Evolutionary conservation across 805 yeast genomes (phyloP), one percentile per base, ranked within the genome.

Genomic region (Nakazawaea siamensis): DNA sequence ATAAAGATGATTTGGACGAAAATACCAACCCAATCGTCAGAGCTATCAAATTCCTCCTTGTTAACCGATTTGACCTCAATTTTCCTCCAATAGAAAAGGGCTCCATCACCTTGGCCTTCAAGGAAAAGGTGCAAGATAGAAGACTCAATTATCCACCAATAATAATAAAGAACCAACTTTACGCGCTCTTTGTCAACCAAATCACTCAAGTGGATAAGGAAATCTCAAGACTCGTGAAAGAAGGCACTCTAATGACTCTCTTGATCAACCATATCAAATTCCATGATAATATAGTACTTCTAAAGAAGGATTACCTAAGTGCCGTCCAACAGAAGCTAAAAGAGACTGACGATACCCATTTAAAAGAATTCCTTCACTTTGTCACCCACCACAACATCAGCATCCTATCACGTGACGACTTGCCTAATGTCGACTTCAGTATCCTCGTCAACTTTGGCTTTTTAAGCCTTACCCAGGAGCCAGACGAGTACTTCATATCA

Each of bases 131-230:
- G 10, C 28, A 28, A 5, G 31, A 40, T 19, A 43, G 40, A 15
- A 40, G 55, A 24, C 17, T 33, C 10, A 34, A 43, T 3, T 51
- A 48, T 32, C 73, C 76, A 0, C 51, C 64, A 24, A 52, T 70
- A 7, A 57, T 72, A 1, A 40, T 61, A 10, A 21, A 15, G 12
- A 61, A 62, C 21, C 80, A 73, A 40, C 43, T 75, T 4, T 74
- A 74, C 43, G 55, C 78, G 1, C 43, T 73, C 9, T 67, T 62
- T 35, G 60, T 60, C 11, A 50, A 57, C 17, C 54, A 60, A 27
- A 72, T 74, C 41, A 70, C 80, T 0, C 62, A 58, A 47, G 73
- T 73, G 2, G 81, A 75, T 43, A 57, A 58, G 25, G 55, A 54
- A 30, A 48, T 73, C 1, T 69, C 65, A 35, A 39, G 54, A 11